Evolutionary conservation across 2,329 filamentous ascomycete genomes (phyloP), one percentile per base, ranked within the genome.

Genomic region (Triangularia setosa): DNA sequence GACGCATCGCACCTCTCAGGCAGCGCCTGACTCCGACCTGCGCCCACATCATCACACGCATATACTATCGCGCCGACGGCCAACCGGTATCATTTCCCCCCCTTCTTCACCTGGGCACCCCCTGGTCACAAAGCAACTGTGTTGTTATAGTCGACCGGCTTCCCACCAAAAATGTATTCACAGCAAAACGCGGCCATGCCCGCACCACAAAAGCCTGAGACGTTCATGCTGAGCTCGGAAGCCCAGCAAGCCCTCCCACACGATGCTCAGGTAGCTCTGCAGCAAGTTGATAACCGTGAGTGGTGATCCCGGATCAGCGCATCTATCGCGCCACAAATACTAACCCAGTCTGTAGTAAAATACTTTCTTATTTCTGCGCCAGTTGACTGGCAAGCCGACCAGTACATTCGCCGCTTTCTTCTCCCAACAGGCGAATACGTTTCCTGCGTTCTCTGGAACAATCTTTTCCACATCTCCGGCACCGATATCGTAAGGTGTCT

Each of bases 311-410:
- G 21, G 52, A 25, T 16, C 52, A 55, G 52, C 21, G 52, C 21
- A 55, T 55, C 23, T 55, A 23, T 55, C 52, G 25, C 52, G 25
- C n/a, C 52, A 27, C 52, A 55, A 55, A 25, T 23, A 55, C 56
- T 62, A 64, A 68, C 27, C 76, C 40, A 21, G 40, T 21, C n/a
- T 48, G 40, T 11, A 97, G 93, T 99, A 74, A 99, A 99, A 87
- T 99, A 98, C 81, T 99, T 99, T 79, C 90, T 99, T 79, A 96
- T 99, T 73, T 99, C 95, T 54, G 95, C 95, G 48, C 95, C 95
- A 40, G 95, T 98, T 71, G 95, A 99, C 81, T 99, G 95, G 95
- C 91, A 92, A 72, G 89, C 90, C 58, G 94, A 98, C 74, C 94
- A 98, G 80, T 96, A 97, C 76, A 98, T 99, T 75, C 89, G 95